phyloP scores from a whole-genome alignment of 164 flowering plant genomes.

The Macadamia tetraphylla region DNA sequence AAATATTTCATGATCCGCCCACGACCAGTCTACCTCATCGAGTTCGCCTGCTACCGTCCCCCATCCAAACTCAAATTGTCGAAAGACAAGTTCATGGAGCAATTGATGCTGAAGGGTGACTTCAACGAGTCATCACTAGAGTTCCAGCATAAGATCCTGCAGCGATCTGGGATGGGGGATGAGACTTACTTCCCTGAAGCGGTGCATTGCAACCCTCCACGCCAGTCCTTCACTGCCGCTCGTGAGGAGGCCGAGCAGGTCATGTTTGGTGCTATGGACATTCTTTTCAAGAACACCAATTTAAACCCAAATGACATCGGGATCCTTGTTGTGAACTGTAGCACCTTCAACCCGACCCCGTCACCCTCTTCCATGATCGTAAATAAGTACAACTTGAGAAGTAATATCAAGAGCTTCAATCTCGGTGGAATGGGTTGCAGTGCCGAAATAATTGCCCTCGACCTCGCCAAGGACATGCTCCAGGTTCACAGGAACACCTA shows the following conservation, averaged over 20 bases:
- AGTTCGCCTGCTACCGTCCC: conserved; percentile 36
- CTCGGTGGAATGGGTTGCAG: too few species aligned
- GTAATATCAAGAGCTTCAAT: too few species aligned
- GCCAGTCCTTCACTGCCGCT: conserved; percentile 26
- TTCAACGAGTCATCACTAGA: conserved; percentile 28
- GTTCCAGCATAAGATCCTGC: conserved; percentile 34
- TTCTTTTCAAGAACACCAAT: conserved; percentile 21
- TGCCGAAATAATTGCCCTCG: too few species aligned
- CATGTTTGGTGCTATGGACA: conserved; percentile 36
- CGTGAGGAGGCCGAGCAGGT: conserved; percentile 36
- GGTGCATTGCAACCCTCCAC: conserved; percentile 24
- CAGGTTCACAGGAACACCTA: too few species aligned
- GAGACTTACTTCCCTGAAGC: conserved; percentile 34
- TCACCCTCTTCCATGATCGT: too few species aligned
- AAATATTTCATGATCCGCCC: conserved; percentile 39
- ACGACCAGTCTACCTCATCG: conserved; percentile 33
- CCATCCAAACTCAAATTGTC: conserved; percentile 16
- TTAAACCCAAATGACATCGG: conserved; percentile 35
- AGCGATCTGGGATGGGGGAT: conserved; percentile 35
- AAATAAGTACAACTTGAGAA: too few species aligned
- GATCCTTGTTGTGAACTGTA: conserved; percentile 26
- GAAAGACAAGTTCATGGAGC: conserved; percentile 25
- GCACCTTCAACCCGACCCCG: too few species aligned
- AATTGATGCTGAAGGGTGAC: conserved; percentile 22
- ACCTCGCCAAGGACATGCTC: too few species aligned